Conservation (phyloP, 495 filamentous ascomycete species). For the Penicillium antarcticum region DNA sequence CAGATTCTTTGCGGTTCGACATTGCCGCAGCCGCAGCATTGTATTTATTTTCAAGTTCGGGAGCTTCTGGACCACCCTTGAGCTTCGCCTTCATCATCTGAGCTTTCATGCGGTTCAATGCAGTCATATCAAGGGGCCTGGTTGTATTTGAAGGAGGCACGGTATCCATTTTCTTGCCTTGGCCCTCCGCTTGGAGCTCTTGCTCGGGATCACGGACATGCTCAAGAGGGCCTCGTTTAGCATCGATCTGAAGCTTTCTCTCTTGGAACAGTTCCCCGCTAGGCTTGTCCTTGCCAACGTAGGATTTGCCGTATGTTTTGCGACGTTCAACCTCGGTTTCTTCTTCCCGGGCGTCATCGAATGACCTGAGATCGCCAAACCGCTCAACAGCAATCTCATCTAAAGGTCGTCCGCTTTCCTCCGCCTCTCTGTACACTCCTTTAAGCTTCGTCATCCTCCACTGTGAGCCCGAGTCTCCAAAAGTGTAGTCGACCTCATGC, state of each 20-base stretch:
- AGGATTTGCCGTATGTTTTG: slow-evolving; percentile 79
- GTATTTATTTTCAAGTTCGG: slow-evolving; percentile 81
- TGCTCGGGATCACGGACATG: slow-evolving; percentile 32
- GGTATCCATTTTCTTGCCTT: slow-evolving; percentile 43
- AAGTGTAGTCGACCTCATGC: slow-evolving; percentile 74
- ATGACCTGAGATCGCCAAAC: slow-evolving; percentile 77
- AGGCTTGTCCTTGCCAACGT: slow-evolving; percentile 83
- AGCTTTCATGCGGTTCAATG: slow-evolving; percentile 85
- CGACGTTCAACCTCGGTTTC: slow-evolving; percentile 87
- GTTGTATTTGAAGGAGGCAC: slow-evolving; percentile 38
- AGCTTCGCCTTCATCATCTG: slow-evolving; percentile 93
- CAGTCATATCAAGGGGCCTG: slow-evolving; percentile 63
- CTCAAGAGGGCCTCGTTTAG: slow-evolving; percentile 32
- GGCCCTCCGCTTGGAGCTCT: slow-evolving; percentile 41
- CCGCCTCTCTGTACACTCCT: slow-evolving; percentile 74
- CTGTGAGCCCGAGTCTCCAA: slow-evolving; percentile 84
- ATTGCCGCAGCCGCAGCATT: slow-evolving; percentile 62
- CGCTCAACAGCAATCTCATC: slow-evolving; percentile 80
- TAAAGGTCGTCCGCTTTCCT: slow-evolving; percentile 64
- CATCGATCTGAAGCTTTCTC: slow-evolving; percentile 53
- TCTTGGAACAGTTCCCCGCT: slow-evolving; percentile 83
- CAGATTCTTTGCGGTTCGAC: slow-evolving; percentile 56
- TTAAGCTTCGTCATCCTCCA: slow-evolving; percentile 97
- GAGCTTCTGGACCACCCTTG: slow-evolving; percentile 65
- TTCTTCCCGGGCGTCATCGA: slow-evolving; percentile 94